Evolutionary conservation across 768 basidiomycete species (phyloP).

Genomic region (Pisolithus marmoratus): DNA sequence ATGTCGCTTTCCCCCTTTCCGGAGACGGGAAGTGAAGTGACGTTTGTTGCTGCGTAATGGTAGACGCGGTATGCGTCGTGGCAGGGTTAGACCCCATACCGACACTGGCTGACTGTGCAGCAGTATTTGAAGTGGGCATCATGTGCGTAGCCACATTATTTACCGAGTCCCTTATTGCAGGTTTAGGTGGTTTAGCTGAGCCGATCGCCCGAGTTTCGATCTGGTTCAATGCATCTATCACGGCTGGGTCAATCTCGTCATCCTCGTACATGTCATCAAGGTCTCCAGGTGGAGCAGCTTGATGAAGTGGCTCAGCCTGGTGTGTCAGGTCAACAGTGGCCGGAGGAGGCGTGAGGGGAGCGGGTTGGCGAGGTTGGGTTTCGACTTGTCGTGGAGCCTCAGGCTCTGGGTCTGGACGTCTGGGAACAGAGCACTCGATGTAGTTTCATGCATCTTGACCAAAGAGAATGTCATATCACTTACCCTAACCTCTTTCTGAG

Average conservation of each 20-base stretch:
- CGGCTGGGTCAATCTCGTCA: conserved; percentile 25
- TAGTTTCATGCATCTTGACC: not conserved
- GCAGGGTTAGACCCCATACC: not conserved
- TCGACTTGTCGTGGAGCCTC: conserved; percentile 8
- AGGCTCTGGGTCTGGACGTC: conserved; percentile 21
- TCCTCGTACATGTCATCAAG: conserved; percentile 20
- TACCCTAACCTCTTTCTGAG: conserved; percentile 68
- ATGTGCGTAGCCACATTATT: not conserved
- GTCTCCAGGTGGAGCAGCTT: conserved; percentile 8
- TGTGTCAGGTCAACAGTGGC: conserved; percentile 1
- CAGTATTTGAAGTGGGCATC: not conserved
- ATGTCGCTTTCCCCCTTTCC: not conserved
- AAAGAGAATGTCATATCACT: conserved; percentile 21
- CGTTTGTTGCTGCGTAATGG: conserved; percentile 10
- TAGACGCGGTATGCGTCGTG: no score
- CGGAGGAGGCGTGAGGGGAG: conserved; percentile 11
- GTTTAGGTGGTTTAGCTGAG: not conserved
- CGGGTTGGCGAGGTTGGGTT: conserved; percentile 4
- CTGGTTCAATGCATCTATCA: conserved; percentile 11
- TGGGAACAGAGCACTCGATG: conserved; percentile 1
- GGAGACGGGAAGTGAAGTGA: conserved; percentile 6
- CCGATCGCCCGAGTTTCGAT: conserved; percentile 7
- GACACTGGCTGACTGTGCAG: not conserved
- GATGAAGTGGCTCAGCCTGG: not conserved
- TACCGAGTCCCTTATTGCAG: no score